Evolutionary conservation across 192 early-diverging fungal species (phyloP).

Genomic region (Rhizoclosmatium sp.): DNA sequence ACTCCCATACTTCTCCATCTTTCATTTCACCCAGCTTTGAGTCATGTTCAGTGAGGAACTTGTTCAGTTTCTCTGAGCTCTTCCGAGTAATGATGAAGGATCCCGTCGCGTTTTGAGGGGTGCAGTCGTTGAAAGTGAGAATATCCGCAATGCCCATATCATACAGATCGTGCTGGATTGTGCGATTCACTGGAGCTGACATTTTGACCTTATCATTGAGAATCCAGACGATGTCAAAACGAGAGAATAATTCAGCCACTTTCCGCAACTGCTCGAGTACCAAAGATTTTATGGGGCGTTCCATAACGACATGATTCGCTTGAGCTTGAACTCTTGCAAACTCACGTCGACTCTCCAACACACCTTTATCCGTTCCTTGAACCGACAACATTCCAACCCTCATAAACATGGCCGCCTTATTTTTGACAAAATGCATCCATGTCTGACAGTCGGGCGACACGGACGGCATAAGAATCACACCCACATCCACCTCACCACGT

Average conservation of each 20-base stretch:
- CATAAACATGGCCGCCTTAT: not conserved
- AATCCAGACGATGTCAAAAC: conserved; percentile 29
- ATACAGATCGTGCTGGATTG: not conserved
- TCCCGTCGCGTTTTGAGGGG: not conserved
- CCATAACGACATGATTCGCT: conserved; percentile 6
- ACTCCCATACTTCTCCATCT: conserved; percentile 3
- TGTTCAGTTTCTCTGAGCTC: not conserved
- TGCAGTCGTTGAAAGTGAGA: conserved; percentile 14
- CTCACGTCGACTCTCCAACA: not conserved
- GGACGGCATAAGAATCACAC: not conserved
- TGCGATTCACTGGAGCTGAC: not conserved
- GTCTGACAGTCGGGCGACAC: not conserved
- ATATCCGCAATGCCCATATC: conserved; percentile 2
- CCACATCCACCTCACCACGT: not conserved
- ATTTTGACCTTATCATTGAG: not conserved
- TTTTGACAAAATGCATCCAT: not conserved
- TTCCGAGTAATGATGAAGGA: conserved; percentile 10
- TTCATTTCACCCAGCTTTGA: not conserved
- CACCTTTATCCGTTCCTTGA: not conserved
- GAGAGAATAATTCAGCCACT: not conserved
- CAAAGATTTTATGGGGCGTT: not conserved
- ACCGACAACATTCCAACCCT: not conserved
- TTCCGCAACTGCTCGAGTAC: not conserved
- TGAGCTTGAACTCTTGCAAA: not conserved
- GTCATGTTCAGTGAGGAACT: not conserved